Percentiles rank a stretch among this genome's conserved stretches.
Conservation (phyloP, 345 rosid species). For the Arabidopsis arenosa region DNA sequence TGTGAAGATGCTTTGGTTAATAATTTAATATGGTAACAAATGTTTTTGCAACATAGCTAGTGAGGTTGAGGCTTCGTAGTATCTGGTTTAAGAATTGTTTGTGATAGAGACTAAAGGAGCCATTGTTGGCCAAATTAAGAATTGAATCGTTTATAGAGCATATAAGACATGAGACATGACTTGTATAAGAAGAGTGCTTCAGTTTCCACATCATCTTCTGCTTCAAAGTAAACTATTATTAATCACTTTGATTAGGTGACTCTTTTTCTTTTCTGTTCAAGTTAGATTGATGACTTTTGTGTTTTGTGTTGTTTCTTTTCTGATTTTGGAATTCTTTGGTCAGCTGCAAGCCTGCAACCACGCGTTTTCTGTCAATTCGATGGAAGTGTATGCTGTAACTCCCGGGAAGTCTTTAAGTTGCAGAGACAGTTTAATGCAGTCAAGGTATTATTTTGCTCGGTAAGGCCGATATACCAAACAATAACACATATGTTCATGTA, state of each 20-base stretch:
- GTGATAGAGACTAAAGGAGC: too few relatives aligned
- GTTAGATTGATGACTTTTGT: slow-evolving; percentile 1
- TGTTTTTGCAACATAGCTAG: too few relatives aligned
- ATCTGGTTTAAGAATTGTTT: too few relatives aligned
- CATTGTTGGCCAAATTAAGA: too few relatives aligned
- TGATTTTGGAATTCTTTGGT: slow-evolving; percentile 22
- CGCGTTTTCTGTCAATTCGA: slow-evolving; percentile 33
- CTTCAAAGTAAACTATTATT: too few relatives aligned
- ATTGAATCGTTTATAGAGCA: too few relatives aligned
- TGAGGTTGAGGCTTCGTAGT: too few relatives aligned
- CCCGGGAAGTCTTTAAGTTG: slow-evolving; percentile 22
- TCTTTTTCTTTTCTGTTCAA: not conserved
- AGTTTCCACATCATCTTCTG: too few relatives aligned
- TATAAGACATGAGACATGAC: too few relatives aligned
- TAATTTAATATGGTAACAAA: too few relatives aligned
- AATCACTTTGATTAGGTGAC: slow-evolving; percentile 54
- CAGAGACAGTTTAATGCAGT: slow-evolving; percentile 33
- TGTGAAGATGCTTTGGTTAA: too few relatives aligned
- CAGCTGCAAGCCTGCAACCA: slow-evolving; percentile 45
- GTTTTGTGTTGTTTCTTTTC: not conserved
- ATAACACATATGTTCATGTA: not conserved
- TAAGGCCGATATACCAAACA: not conserved
- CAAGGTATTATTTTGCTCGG: slow-evolving; percentile 42
- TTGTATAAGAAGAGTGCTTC: too few relatives aligned
- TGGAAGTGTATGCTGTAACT: slow-evolving; percentile 43